Percentiles rank a stretch among this genome's conserved stretches.
phyloP scores from a whole-genome alignment of 2,329 filamentous ascomycete species.

The Parasarocladium wereldwijsianum region DNA sequence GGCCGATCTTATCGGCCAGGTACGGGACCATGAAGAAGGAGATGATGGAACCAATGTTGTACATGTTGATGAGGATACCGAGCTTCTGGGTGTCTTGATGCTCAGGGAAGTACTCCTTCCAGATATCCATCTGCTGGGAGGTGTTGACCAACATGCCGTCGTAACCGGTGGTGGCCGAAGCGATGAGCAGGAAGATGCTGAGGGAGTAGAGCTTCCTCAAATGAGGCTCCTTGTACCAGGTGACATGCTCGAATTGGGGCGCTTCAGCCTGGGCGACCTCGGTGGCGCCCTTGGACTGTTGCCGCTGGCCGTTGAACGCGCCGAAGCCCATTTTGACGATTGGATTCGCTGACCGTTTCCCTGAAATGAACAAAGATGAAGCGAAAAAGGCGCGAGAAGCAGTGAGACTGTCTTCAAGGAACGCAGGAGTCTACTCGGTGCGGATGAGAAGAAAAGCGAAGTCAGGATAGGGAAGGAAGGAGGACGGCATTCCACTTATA shows the following conservation, averaged over 20 bases:
- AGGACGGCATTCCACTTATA: constrained; percentile 12
- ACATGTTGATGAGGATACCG: constrained; percentile 35
- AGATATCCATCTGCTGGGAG: constrained; percentile 39
- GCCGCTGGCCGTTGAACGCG: constrained; percentile 6
- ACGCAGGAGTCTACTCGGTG: constrained; percentile 3
- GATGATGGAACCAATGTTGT: constrained; percentile 33
- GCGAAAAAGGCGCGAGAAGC: constrained; percentile 3
- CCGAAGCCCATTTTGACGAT: constrained; percentile 8
- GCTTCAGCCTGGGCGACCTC: constrained; percentile 25
- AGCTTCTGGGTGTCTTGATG: constrained; percentile 23
- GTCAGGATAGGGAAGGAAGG: constrained; percentile 5
- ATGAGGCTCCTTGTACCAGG: constrained; percentile 41
- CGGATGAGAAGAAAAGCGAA: constrained; percentile 5
- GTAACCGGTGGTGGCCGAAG: constrained; percentile 47
- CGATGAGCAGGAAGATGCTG: constrained; percentile 38
- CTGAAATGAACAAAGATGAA: constrained; percentile 2
- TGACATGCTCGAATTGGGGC: constrained; percentile 37
- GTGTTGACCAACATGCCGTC: constrained; percentile 47
- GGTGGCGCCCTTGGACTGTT: constrained; percentile 11
- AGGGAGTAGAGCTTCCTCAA: constrained; percentile 40
- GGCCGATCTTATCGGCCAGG: constrained; percentile 27
- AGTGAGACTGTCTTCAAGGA: constrained; percentile 2
- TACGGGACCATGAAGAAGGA: constrained; percentile 31
- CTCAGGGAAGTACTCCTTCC: constrained; percentile 34
- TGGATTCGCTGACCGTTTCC: no score